Conservation (phyloP, 1,284 basidiomycete species). For the Paramarasmius palmivorus region DNA sequence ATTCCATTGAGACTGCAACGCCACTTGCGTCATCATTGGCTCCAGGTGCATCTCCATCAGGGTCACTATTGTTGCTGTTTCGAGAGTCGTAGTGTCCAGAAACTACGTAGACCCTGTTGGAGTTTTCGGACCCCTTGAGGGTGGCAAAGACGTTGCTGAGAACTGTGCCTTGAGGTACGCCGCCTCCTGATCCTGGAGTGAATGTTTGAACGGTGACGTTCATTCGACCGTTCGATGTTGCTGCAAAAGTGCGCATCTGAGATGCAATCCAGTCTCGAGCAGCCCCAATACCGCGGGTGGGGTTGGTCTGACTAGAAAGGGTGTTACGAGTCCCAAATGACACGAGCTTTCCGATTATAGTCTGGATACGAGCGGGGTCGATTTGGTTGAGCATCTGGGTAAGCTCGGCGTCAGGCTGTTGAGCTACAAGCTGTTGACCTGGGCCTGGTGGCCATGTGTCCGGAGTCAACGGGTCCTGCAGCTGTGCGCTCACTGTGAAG, state of each 20-base stretch:
- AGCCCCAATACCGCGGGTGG: slow-evolving; percentile 51
- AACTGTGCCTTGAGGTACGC: slow-evolving; percentile 40
- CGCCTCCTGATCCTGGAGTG: slow-evolving; percentile 35
- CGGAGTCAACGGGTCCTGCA: slow-evolving; percentile 12
- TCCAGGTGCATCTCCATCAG: slow-evolving; percentile 42
- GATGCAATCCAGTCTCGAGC: slow-evolving; percentile 55
- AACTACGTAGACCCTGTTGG: slow-evolving; percentile 52
- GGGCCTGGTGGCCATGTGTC: slow-evolving; percentile 50
- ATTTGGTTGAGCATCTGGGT: slow-evolving; percentile 43
- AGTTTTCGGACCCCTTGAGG: slow-evolving; percentile 44
- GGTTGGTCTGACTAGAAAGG: slow-evolving; percentile 51
- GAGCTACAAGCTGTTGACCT: slow-evolving; percentile 38
- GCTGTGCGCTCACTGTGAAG: slow-evolving; percentile 7
- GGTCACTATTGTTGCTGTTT: slow-evolving; percentile 9
- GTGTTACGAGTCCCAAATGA: slow-evolving; percentile 57
- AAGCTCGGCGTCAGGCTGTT: slow-evolving; percentile 44
- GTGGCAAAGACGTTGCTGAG: slow-evolving; percentile 55
- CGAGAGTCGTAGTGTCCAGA: slow-evolving; percentile 55
- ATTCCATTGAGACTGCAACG: slow-evolving; percentile 52
- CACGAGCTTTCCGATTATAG: slow-evolving; percentile 50
- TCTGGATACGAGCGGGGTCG: slow-evolving; percentile 42
- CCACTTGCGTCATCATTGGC: slow-evolving; percentile 53
- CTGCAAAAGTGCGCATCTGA: slow-evolving; percentile 43
- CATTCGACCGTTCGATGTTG: slow-evolving; percentile 45
- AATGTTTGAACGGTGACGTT: slow-evolving; percentile 47